These are phyloP conservation scores for Croton setiger DNA, from an alignment of 441 rosid species.

Conservation along the genomic window DNA sequence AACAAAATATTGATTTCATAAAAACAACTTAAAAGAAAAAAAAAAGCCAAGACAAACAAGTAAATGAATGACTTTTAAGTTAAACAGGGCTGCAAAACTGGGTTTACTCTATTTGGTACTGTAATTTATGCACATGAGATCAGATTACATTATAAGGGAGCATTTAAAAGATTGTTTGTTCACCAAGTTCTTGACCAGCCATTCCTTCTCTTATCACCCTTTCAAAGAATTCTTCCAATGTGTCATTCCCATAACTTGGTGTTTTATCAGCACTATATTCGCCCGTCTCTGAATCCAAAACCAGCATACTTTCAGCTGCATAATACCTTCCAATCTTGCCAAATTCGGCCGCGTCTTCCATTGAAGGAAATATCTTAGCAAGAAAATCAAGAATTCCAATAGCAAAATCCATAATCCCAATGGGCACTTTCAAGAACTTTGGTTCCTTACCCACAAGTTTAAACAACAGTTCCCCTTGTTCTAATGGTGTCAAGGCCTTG, in stretches of 20 bases:
- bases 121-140: conserved; percentile 19
- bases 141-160: neutral
- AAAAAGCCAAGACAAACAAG: no score
- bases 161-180: conserved; percentile 55
- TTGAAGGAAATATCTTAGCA: conserved; percentile 61
- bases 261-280: conserved; percentile 80
- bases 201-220: conserved; percentile 81
- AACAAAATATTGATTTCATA: no score
- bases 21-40: no score
- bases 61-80: neutral
- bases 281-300: conserved; percentile 80
- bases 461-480: conserved; percentile 84
- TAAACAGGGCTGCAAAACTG: conserved; percentile 20
- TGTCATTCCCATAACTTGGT: conserved; percentile 82
- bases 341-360: conserved; percentile 93
- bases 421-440: conserved; percentile 84
- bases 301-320: conserved; percentile 91
- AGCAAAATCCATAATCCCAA: conserved; percentile 82
- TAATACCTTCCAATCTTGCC: conserved; percentile 94
- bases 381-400: conserved; percentile 68
- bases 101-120: conserved; percentile 6
- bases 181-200: conserved; percentile 94
- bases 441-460: conserved; percentile 71
- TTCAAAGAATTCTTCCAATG: conserved; percentile 73
- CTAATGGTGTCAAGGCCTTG: conserved; percentile 79